Evolutionary conservation across 2,329 filamentous ascomycete genomes (phyloP).

Genomic region (Botrytis deweyae): DNA sequence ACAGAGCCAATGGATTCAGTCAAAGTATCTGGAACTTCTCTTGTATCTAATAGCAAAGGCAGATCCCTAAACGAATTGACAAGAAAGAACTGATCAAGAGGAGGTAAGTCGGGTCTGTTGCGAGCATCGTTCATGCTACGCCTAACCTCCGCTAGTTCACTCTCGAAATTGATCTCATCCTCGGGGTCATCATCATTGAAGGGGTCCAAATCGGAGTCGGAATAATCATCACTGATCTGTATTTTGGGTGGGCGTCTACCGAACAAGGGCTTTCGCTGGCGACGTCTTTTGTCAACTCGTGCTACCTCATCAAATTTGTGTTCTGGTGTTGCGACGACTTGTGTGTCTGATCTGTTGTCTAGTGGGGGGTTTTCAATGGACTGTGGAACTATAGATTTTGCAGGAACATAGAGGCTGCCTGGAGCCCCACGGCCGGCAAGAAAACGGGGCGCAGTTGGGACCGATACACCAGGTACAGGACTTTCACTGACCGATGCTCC

Average conservation of each 20-base stretch:
- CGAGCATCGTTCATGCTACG: conserved; percentile 28
- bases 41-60: conserved; percentile 12
- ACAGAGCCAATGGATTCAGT: background rate
- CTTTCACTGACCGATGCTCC: conserved; percentile 20
- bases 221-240: conserved; percentile 24
- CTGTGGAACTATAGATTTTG: background rate
- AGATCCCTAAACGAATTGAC: conserved; percentile 28
- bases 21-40: background rate
- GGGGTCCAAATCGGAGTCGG: conserved; percentile 37
- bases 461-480: conserved; percentile 32
- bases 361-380: background rate
- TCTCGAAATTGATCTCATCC: conserved; percentile 37
- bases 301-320: conserved; percentile 1
- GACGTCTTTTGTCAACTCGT: conserved; percentile 3
- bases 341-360: background rate
- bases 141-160: conserved; percentile 35
- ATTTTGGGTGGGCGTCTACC: conserved; percentile 27
- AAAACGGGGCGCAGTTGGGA: conserved; percentile 35
- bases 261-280: conserved; percentile 27
- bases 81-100: conserved; percentile 22
- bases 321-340: background rate
- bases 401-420: conserved; percentile 4
- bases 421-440: conserved; percentile 16
- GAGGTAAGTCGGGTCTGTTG: conserved; percentile 30
- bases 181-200: conserved; percentile 36